Percentiles rank a stretch among this genome's conserved stretches.
These are phyloP conservation scores for Cokeromyces recurvatus DNA, from an alignment of 371 early-diverging fungal species.

Conservation along the genomic window DNA sequence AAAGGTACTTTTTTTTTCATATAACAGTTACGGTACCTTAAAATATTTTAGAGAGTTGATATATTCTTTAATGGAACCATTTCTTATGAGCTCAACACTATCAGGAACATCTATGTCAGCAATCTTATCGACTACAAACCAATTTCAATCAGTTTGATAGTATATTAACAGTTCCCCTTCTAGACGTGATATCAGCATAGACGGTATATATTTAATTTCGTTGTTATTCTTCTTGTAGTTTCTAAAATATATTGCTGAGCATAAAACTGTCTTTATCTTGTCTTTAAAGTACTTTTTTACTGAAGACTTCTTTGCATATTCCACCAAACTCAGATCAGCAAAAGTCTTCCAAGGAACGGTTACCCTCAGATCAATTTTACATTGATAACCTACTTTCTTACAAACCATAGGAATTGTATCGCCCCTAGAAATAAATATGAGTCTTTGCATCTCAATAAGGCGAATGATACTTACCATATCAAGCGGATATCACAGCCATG, in stretches of 20 bases:
- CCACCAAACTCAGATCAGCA: slow-evolving; percentile 6
- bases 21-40: too few relatives aligned
- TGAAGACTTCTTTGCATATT: slow-evolving; percentile 7
- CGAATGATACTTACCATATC: slow-evolving; percentile 6
- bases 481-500: not conserved
- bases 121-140: not conserved
- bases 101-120: not conserved
- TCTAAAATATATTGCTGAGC: not conserved
- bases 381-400: slow-evolving; percentile 6
- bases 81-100: not conserved
- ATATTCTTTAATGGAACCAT: not conserved
- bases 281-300: slow-evolving; percentile 9
- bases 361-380: slow-evolving; percentile 13
- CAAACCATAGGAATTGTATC: slow-evolving; percentile 8
- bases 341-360: not conserved
- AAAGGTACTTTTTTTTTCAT: too few relatives aligned
- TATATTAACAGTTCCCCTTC: too few relatives aligned
- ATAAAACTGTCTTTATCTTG: slow-evolving; percentile 4
- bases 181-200: too few relatives aligned
- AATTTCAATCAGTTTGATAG: not conserved
- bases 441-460: slow-evolving; percentile 3
- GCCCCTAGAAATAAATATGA: slow-evolving; percentile 1
- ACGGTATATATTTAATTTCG: not conserved
- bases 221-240: too few relatives aligned
- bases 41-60: not conserved